Conservation (phyloP, 345 rosid species). For the Melaleuca quinquenervia region DNA sequence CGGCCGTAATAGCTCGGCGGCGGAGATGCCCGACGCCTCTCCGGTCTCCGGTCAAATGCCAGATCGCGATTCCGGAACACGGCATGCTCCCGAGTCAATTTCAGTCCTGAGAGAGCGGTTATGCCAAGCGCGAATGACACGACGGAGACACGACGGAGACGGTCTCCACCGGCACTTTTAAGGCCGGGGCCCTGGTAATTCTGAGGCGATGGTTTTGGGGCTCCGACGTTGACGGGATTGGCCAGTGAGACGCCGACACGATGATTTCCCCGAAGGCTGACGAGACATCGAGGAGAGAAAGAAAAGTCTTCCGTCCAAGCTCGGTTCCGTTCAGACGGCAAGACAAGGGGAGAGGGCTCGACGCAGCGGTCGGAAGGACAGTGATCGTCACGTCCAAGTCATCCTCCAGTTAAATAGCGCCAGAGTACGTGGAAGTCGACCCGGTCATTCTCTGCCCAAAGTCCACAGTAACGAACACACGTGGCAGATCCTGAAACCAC, state of each 20-base stretch:
- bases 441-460: not conserved
- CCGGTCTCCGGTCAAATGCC: no score
- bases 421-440: not conserved
- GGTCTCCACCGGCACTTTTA: no score
- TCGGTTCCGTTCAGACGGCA: not conserved
- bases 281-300: not conserved
- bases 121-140: not conserved
- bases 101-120: not conserved
- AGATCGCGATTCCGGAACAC: not conserved
- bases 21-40: not conserved
- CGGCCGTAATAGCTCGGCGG: not conserved
- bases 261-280: not conserved
- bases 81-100: not conserved
- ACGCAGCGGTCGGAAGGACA: not conserved
- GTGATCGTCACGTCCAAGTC: not conserved
- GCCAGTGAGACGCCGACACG: no score
- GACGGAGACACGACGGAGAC: no score
- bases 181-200: not conserved
- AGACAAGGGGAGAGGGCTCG: not conserved
- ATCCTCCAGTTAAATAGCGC: not conserved
- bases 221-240: no score
- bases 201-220: not conserved
- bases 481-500: not conserved
- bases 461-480: not conserved
- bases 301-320: not conserved